phyloP scores from a whole-genome alignment of 257 asterid species.

The Marsdenia floribunda region DNA sequence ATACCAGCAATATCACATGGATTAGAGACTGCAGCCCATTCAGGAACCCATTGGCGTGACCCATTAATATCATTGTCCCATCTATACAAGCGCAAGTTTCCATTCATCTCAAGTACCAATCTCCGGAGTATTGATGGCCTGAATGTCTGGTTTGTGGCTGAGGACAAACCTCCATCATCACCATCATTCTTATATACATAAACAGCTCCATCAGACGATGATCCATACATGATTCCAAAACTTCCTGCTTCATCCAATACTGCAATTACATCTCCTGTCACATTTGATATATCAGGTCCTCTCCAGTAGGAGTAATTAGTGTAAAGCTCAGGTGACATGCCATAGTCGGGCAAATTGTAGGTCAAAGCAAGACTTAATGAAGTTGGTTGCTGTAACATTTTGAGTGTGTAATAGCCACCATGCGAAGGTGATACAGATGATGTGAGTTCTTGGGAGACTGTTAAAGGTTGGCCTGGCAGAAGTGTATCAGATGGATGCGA shows the following conservation, averaged over 20 bases:
- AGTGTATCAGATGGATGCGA: constrained; percentile 81
- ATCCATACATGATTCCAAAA: constrained; percentile 71
- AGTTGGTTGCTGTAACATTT: constrained; percentile 75
- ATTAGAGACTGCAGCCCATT: constrained; percentile 88
- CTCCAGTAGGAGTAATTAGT: constrained; percentile 72
- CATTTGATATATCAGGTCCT: constrained; percentile 79
- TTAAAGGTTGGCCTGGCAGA: constrained; percentile 73
- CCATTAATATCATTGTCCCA: constrained; percentile 85
- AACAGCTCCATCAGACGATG: constrained; percentile 67
- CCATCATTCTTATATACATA: constrained; percentile 69
- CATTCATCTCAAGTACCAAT: constrained; percentile 59
- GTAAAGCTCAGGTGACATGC: constrained; percentile 27
- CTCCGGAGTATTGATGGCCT: constrained; percentile 43
- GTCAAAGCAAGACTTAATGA: constrained; percentile 68
- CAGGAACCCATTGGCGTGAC: constrained; percentile 76
- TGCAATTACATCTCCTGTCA: constrained; percentile 71
- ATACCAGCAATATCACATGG: constrained; percentile 81
- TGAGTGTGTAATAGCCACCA: constrained; percentile 67
- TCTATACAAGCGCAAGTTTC: constrained; percentile 66
- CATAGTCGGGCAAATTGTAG: constrained; percentile 51
- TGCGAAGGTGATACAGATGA: constrained; percentile 44
- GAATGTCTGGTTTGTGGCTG: constrained; percentile 42
- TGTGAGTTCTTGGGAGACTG: constrained; percentile 49
- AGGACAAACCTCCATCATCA: constrained; percentile 44
- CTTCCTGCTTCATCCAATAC: constrained; percentile 62